These are phyloP conservation scores for Eutrema japonicum DNA, from an alignment of 345 rosid species.

Conservation along the genomic window DNA sequence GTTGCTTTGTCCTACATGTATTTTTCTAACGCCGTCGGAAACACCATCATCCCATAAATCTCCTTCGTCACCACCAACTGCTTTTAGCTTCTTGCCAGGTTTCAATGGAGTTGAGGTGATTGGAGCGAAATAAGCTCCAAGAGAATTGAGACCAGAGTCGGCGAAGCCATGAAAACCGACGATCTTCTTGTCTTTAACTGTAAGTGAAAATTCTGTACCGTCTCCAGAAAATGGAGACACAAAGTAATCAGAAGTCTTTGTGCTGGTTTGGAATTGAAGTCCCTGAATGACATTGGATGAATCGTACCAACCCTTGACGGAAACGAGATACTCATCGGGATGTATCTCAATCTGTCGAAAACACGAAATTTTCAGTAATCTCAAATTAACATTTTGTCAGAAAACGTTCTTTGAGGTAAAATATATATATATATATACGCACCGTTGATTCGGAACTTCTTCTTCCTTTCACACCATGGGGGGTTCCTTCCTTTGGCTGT, in stretches of 20 bases:
- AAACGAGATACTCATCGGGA: constrained; percentile 15
- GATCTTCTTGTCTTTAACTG: constrained; percentile 38
- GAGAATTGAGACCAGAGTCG: constrained; percentile 18
- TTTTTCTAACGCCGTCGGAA: background rate
- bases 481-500: background rate
- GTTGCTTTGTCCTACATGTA: background rate
- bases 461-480: background rate
- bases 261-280: constrained; percentile 29
- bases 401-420: too few relatives aligned
- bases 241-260: background rate
- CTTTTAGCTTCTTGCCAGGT: background rate
- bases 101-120: constrained; percentile 1
- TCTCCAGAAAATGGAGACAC: constrained; percentile 4
- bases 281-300: constrained; percentile 22
- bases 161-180: constrained; percentile 39
- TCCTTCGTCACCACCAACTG: background rate
- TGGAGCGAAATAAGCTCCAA: constrained; percentile 40
- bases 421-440: background rate
- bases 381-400: too few relatives aligned
- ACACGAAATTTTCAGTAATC: background rate
- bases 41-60: constrained; percentile 10
- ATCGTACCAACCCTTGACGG: constrained; percentile 14
- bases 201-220: constrained; percentile 25
- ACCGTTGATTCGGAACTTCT: background rate
- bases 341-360: background rate